Conservation (phyloP, 495 filamentous ascomycete species). For the Geopyxis carbonaria region DNA sequence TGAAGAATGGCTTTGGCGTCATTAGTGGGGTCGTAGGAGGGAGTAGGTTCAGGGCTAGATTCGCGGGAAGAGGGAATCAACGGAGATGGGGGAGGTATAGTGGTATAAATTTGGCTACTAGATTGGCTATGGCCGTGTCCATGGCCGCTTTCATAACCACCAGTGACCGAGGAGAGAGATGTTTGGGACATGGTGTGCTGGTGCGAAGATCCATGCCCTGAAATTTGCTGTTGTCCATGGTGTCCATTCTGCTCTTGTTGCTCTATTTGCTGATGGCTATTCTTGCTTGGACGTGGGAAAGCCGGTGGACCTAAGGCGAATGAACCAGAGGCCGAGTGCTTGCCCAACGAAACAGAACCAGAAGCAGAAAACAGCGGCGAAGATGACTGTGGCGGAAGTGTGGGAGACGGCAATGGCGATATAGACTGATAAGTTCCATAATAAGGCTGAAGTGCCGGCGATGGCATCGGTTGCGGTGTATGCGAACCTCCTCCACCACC, state of each 20-base stretch:
- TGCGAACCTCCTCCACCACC: not conserved
- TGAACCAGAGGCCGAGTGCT: conserved; percentile 7
- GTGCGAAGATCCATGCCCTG: conserved; percentile 4
- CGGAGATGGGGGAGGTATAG: conserved; percentile 27
- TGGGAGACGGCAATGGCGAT: conserved; percentile 80
- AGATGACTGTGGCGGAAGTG: conserved; percentile 22
- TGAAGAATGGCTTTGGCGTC: conserved; percentile 61
- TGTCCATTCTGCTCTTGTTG: no score
- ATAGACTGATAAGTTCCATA: conserved; percentile 88
- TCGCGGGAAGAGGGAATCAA: conserved; percentile 27
- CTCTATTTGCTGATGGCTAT: no score
- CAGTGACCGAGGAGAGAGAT: conserved; percentile 7
- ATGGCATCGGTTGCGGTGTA: conserved; percentile 35
- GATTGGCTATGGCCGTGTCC: no score
- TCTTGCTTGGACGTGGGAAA: conserved; percentile 14
- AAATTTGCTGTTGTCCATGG: conserved; percentile 20
- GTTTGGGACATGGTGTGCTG: conserved; percentile 19
- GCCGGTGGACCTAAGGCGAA: conserved; percentile 19
- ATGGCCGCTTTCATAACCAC: conserved; percentile 23
- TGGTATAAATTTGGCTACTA: no score
- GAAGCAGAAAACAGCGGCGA: conserved; percentile 21
- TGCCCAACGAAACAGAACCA: conserved; percentile 7
- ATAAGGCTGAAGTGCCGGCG: conserved; percentile 82
- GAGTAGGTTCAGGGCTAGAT: conserved; percentile 26
- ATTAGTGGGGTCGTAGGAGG: conserved; percentile 53